phyloP scores from a whole-genome alignment of 306 rosid species.

The Cyamopsis tetragonoloba region DNA sequence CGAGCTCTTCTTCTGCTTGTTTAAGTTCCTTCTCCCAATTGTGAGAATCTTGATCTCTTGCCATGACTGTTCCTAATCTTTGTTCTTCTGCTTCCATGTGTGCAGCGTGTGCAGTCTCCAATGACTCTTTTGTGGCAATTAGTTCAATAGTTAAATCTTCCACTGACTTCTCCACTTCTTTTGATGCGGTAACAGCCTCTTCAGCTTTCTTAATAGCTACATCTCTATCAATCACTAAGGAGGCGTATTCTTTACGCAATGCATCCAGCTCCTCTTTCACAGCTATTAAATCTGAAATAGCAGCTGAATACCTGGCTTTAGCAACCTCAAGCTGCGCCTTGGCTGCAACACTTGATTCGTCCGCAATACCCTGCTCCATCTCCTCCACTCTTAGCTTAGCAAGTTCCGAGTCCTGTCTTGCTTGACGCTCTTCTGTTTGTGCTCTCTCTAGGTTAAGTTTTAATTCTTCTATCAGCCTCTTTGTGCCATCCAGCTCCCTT shows the following conservation, averaged over 20 bases:
- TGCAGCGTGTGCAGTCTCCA: constrained; percentile 87
- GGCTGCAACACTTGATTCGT: constrained; percentile 95
- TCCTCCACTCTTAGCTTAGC: constrained; percentile 98
- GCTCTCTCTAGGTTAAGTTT: constrained; percentile 94
- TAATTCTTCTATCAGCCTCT: constrained; percentile 85
- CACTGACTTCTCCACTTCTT: constrained; percentile 86
- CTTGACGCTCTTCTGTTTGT: constrained; percentile 92
- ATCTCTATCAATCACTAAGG: constrained; percentile 68
- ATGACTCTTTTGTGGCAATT: constrained; percentile 74
- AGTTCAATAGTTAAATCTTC: constrained; percentile 91
- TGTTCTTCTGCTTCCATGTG: constrained; percentile 98
- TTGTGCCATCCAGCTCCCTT: constrained; percentile 78
- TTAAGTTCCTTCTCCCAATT: constrained; percentile 91
- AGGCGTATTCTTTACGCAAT: constrained; percentile 63
- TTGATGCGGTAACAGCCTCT: constrained; percentile 79
- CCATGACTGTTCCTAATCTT: constrained; percentile 90
- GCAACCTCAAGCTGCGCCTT: constrained; percentile 99
- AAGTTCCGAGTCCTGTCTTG: constrained; percentile 95
- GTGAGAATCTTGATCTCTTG: constrained; percentile 92
- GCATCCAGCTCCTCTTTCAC: constrained; percentile 79
- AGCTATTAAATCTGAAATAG: constrained; percentile 68
- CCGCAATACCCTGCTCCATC: constrained; percentile 99
- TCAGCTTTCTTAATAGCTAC: constrained; percentile 73
- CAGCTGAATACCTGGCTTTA: constrained; percentile 75
- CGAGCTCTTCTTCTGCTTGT: constrained; percentile 86